A percentile compares a stretch with the other conserved stretches of the same genome.
Conservation (phyloP, 768 basidiomycete species). For the Antrodiella citrinella region DNA sequence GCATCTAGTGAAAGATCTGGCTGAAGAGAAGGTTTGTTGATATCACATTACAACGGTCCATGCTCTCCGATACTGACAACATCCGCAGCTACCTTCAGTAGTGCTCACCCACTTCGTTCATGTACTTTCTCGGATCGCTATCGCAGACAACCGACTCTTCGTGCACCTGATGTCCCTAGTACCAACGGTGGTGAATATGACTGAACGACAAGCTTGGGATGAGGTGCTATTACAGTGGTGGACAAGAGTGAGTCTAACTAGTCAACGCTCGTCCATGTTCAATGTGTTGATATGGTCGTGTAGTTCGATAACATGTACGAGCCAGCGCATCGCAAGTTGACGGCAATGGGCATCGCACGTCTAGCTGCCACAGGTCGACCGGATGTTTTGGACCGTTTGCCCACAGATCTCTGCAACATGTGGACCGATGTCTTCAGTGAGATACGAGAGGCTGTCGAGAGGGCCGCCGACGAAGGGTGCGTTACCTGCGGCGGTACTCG, state of each 20-base stretch:
- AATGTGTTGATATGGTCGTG: not conserved
- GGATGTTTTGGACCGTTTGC: constrained; percentile 64
- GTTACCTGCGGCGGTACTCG: not conserved
- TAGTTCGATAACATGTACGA: constrained; percentile 92
- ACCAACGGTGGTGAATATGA: constrained; percentile 35
- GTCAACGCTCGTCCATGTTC: not conserved
- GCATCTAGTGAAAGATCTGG: constrained; percentile 48
- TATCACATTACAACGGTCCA: not conserved
- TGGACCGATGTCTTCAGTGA: constrained; percentile 90
- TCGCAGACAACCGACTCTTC: constrained; percentile 63
- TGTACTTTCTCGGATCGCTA: constrained; percentile 64
- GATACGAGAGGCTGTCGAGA: constrained; percentile 58
- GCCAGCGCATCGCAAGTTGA: constrained; percentile 73
- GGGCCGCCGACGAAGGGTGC: constrained; percentile 20
- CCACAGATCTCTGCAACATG: constrained; percentile 72
- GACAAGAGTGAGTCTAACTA: constrained; percentile 64
- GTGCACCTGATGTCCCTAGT: constrained; percentile 60
- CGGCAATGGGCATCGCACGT: constrained; percentile 73
- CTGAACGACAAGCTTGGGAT: constrained; percentile 55
- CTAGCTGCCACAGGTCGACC: constrained; percentile 68
- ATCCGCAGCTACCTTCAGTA: constrained; percentile 30
- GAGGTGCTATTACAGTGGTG: constrained; percentile 74
- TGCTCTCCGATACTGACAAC: constrained; percentile 5
- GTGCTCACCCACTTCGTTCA: constrained; percentile 64
- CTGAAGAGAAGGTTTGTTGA: constrained; percentile 43